A percentile compares a stretch with the other conserved stretches of the same genome.
Evolutionary conservation across 805 yeast genomes (phyloP).

Genomic region (Starmera dryadoides): DNA sequence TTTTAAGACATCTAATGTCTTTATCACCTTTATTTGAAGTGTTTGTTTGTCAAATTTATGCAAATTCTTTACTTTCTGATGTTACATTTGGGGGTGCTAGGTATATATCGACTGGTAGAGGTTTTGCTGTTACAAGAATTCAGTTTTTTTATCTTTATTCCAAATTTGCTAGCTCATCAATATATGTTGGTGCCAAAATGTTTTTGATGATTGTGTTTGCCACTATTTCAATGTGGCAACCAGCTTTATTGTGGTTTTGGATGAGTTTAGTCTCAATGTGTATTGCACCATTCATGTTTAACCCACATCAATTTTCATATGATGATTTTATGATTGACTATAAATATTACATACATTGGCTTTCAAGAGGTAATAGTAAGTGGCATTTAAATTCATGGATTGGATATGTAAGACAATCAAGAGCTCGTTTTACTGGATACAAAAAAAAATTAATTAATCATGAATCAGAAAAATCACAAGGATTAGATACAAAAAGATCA

Average conservation of each 20-base stretch:
- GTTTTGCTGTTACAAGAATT: conserved; percentile 80
- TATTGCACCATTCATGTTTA: conserved; percentile 66
- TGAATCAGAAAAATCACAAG: conserved; percentile 49
- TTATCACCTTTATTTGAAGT: conserved; percentile 91
- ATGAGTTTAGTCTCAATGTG: conserved; percentile 58
- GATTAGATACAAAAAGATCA: conserved; percentile 64
- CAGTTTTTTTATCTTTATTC: conserved; percentile 70
- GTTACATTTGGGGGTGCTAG: conserved; percentile 87
- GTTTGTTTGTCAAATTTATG: conserved; percentile 89
- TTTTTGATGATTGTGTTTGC: conserved; percentile 69
- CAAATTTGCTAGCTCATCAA: conserved; percentile 67
- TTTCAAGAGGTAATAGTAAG: conserved; percentile 68
- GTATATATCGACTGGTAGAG: conserved; percentile 90
- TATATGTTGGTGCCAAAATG: conserved; percentile 69
- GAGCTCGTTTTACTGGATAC: conserved; percentile 90
- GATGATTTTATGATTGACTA: conserved; percentile 68
- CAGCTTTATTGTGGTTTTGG: conserved; percentile 70
- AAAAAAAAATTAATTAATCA: conserved; percentile 67
- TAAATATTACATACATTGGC: conserved; percentile 60
- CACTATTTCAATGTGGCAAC: conserved; percentile 75
- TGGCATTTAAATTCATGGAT: conserved; percentile 76
- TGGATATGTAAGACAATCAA: conserved; percentile 59
- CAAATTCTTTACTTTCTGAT: conserved; percentile 68
- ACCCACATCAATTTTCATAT: conserved; percentile 71
- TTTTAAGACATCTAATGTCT: conserved; percentile 70